Evolutionary conservation across 345 rosid species (phyloP), one percentile per base, ranked within the genome.

Genomic region (Microcos paniculata): DNA sequence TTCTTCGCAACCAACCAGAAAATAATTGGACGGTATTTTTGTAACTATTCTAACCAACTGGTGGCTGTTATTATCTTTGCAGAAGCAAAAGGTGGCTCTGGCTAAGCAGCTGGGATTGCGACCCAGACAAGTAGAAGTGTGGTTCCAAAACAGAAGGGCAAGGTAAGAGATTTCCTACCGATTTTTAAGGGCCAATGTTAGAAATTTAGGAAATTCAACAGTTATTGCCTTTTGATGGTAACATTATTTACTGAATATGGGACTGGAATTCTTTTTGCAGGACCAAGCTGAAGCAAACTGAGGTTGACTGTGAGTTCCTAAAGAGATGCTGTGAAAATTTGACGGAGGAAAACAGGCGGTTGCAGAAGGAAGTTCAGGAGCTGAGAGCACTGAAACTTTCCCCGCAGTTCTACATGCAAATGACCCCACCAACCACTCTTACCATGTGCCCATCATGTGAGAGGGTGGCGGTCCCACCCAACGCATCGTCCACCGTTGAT

Each of bases 371-470:
- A 76, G 97, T 93, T 45, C 94, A 89, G 80, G 98, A 93, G 82
- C 87, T 96, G 81, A 90, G 98, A 61, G 96, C 98, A 77, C 89
- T 96, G 75, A 96, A 96, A 82, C 91, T 92, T 6, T 93, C 98
- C 83, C 94, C 98, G 8, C 98, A 92, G 82, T 91, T 96, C 83
- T 96, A 90, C 97, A 93, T 96, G 99, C 97, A 89, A 72, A 90
- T 93, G 98, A 86, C 89, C 86, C 99, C 99, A 75, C 99, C 99
- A 1, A 93, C 98, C 12, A 96, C 99, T 19, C 90, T 96, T 46
- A 96, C 97, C 91, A 91, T 96, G 91, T 96, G 99, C 85, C 97
- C 98, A 15, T 92, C 98, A 15, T 96, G 99, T 75, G 98, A 93
- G 86, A 96, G 96, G 77, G 91, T 92, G 9, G 92, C 87, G 43